Conservation (phyloP, 116 monocot genomes). For the Posidonia oceanica region DNA sequence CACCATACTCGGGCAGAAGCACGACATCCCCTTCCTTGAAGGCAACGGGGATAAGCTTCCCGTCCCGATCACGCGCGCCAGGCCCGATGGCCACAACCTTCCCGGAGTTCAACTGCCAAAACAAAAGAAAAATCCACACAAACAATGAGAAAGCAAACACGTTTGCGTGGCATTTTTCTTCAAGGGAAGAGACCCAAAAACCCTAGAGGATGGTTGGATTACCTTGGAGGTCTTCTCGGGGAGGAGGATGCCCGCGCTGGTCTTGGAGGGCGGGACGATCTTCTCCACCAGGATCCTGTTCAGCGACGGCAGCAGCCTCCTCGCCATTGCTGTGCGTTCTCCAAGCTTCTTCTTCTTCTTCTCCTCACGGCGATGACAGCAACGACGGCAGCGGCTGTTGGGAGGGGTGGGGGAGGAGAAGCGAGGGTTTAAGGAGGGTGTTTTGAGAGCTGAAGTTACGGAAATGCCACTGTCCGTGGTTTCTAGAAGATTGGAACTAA, state of each 20-base stretch:
- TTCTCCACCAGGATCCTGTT: conserved; percentile 48
- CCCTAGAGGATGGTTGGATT: background rate
- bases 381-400: background rate
- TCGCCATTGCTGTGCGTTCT: conserved; percentile 10
- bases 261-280: conserved; percentile 47
- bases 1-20: conserved; percentile 63
- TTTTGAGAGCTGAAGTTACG: background rate
- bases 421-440: background rate
- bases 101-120: conserved; percentile 21
- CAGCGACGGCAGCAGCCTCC: conserved; percentile 30
- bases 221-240: conserved; percentile 45
- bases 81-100: conserved; percentile 46
- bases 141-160: background rate
- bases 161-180: background rate
- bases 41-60: conserved; percentile 34
- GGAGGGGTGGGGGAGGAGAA: background rate
- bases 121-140: background rate
- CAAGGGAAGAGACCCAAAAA: background rate
- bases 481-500: too few species aligned
- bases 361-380: too few species aligned
- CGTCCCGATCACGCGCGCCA: conserved; percentile 35
- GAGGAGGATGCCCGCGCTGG: conserved; percentile 34
- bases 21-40: conserved; percentile 57
- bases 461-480: background rate
- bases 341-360: background rate